phyloP scores from a whole-genome alignment of 2,329 filamentous ascomycete species.

The Pseudonectria foliicola region DNA sequence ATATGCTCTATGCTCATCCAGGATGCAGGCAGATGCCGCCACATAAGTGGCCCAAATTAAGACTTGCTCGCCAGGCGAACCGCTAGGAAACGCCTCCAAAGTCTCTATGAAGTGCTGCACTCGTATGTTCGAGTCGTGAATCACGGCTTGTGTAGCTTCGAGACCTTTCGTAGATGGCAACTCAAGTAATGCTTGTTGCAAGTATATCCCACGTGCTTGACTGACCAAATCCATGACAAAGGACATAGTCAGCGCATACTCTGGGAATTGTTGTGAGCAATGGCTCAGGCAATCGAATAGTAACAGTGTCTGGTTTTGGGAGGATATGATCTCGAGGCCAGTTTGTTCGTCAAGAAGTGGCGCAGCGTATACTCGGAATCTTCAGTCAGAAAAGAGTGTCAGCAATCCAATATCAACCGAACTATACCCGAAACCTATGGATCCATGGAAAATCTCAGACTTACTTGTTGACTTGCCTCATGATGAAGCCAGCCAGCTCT shows the following conservation, averaged over 20 bases:
- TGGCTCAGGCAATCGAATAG: conserved; percentile 17
- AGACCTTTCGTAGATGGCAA: conserved; percentile 5
- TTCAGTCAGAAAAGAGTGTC: conserved; percentile 46
- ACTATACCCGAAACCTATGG: too few relatives aligned
- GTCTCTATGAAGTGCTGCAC: conserved; percentile 21
- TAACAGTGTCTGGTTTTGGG: conserved; percentile 10
- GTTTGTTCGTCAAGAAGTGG: conserved; percentile 18
- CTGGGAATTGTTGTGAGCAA: conserved; percentile 58
- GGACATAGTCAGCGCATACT: conserved; percentile 66
- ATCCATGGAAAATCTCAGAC: conserved; percentile 3
- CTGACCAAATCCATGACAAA: conserved; percentile 77
- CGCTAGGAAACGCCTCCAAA: conserved; percentile 11
- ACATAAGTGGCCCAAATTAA: conserved; percentile 23
- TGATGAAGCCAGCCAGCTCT: conserved; percentile 13
- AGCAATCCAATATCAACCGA: too few relatives aligned
- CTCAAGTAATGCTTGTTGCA: conserved; percentile 56
- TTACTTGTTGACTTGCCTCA: conserved; percentile 22
- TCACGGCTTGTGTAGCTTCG: conserved; percentile 1
- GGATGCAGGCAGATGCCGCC: conserved; percentile 16
- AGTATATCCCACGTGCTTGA: conserved; percentile 75
- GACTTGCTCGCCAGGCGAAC: conserved; percentile 17
- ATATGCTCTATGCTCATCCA: conserved; percentile 19
- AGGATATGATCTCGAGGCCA: conserved; percentile 18
- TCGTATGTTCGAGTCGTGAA: conserved; percentile 9
- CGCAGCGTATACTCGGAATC: conserved; percentile 18